phyloP scores from a whole-genome alignment of 306 rosid species.

The Morella rubra region DNA sequence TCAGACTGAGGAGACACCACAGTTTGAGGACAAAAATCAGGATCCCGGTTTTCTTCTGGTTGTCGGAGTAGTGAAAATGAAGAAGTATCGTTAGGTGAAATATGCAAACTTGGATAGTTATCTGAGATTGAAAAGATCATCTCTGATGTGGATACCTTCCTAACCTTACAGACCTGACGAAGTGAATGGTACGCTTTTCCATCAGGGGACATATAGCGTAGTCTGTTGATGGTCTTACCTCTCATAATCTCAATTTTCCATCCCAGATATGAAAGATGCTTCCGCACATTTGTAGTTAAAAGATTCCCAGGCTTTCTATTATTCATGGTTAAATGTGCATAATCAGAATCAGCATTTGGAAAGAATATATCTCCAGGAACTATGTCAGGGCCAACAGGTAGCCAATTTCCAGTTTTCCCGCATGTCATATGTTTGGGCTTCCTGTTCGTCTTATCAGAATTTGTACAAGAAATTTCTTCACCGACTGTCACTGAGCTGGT shows the following conservation, averaged over 20 bases:
- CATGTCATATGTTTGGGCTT: slow-evolving; percentile 8
- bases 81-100: slow-evolving; percentile 7
- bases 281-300: slow-evolving; percentile 1
- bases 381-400: slow-evolving; percentile 21
- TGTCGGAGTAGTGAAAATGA: slow-evolving; percentile 21
- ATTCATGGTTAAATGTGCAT: slow-evolving; percentile 5
- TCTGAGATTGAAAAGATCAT: slow-evolving; percentile 27
- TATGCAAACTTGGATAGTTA: slow-evolving; percentile 19
- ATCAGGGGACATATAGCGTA: slow-evolving; percentile 44
- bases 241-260: slow-evolving; percentile 53
- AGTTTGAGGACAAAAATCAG: slow-evolving; percentile 19
- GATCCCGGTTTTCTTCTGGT: slow-evolving; percentile 29
- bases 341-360: slow-evolving; percentile 48
- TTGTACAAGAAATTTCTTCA: slow-evolving; percentile 23
- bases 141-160: slow-evolving; percentile 21
- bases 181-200: slow-evolving; percentile 45
- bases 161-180: slow-evolving; percentile 38
- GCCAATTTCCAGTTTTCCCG: slow-evolving; percentile 24
- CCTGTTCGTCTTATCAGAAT: not conserved
- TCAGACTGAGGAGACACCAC: slow-evolving; percentile 16
- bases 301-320: not conserved
- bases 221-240: not conserved
- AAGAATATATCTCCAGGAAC: slow-evolving; percentile 35
- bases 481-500: slow-evolving; percentile 8
- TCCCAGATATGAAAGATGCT: slow-evolving; percentile 39